phyloP scores from a whole-genome alignment of 129 eudicot genomes.

The Glebionis coronaria region DNA sequence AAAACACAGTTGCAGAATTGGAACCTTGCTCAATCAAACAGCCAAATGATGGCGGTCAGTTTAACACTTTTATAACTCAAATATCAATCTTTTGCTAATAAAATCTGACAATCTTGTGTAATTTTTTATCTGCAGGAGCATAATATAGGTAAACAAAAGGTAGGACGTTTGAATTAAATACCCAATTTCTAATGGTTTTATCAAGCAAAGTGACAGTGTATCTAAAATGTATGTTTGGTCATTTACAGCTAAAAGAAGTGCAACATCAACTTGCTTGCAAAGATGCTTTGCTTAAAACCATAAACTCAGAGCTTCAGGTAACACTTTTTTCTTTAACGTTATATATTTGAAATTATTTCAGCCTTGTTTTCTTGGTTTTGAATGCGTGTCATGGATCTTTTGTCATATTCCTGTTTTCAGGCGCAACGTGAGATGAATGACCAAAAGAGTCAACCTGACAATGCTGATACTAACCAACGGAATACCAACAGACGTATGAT shows the following conservation, averaged over 20 bases:
- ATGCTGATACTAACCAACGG: constrained; percentile 19
- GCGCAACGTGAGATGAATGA: neutral
- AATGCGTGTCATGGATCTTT: no score
- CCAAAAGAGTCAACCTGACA: neutral
- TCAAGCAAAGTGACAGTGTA: neutral
- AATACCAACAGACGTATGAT: constrained; percentile 18
- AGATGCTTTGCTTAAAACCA: constrained; percentile 65
- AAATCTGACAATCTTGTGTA: neutral
- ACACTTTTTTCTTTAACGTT: neutral
- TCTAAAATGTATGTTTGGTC: constrained; percentile 13
- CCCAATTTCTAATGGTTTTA: neutral
- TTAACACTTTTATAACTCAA: neutral
- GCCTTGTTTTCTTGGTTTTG: no score
- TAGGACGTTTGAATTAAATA: constrained; percentile 17
- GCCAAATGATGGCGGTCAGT: constrained; percentile 73
- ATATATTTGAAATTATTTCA: neutral
- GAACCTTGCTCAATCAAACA: constrained; percentile 78
- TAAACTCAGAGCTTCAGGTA: constrained; percentile 47
- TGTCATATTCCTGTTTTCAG: neutral
- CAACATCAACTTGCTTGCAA: constrained; percentile 71
- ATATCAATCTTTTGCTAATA: neutral
- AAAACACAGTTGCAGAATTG: constrained; percentile 79
- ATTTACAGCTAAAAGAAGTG: constrained; percentile 53
- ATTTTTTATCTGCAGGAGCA: constrained; percentile 57
- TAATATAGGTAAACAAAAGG: constrained; percentile 69